phyloP scores from a whole-genome alignment of 2,329 filamentous ascomycete genomes.

The Elsinoe arachidis region DNA sequence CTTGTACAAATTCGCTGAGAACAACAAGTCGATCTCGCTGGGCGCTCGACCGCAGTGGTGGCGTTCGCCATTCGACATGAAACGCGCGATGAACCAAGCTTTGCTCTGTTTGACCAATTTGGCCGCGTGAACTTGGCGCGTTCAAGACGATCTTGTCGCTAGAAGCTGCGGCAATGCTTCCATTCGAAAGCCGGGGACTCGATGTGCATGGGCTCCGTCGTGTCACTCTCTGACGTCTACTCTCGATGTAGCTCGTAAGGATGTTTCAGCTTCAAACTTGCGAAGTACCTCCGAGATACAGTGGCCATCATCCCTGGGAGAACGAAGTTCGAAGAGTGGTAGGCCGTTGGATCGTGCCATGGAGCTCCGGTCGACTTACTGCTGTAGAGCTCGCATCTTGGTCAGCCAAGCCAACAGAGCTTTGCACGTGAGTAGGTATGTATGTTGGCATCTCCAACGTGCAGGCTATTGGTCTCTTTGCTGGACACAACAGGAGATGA shows the following conservation, averaged over 20 bases:
- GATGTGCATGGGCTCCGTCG: neutral
- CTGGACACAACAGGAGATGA: neutral
- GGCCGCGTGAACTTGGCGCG: neutral
- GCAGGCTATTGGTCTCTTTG: neutral
- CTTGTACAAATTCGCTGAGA: neutral
- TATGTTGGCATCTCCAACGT: no score
- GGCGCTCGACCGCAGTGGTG: neutral
- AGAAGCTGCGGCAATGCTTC: neutral
- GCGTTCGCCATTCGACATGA: slow-evolving; percentile 6
- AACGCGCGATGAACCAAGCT: slow-evolving; percentile 3
- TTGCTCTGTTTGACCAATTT: slow-evolving; percentile 8
- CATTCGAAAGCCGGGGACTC: neutral
- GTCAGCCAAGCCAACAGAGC: neutral
- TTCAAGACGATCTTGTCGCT: slow-evolving; percentile 4
- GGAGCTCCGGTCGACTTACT: neutral
- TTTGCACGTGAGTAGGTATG: no score
- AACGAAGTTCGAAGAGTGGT: no score
- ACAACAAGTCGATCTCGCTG: neutral
- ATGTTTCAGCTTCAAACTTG: neutral
- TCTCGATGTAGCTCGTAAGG: neutral
- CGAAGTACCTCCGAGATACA: neutral
- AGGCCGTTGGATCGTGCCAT: neutral
- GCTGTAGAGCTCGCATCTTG: neutral
- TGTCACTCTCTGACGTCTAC: neutral
- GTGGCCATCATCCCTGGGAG: no score